Evolutionary conservation across 805 yeast species (phyloP).

Genomic region (Ogataea nitratoaversa): DNA sequence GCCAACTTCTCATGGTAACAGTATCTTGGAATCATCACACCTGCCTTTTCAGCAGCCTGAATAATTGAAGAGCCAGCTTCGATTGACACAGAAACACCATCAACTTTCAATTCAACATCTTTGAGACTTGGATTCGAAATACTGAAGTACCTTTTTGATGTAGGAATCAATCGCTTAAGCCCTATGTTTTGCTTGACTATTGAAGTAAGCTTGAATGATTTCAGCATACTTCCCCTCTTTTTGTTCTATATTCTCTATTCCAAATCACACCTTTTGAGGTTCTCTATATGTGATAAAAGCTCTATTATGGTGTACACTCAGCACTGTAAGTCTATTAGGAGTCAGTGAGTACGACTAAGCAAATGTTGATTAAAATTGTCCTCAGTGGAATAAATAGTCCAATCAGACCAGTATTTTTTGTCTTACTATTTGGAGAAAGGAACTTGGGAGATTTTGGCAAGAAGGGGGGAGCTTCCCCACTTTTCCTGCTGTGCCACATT

Average conservation of each 20-base stretch:
- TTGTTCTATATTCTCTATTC: background rate
- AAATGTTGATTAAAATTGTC: no score
- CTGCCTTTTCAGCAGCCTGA: constrained; percentile 90
- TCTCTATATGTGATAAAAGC: no score
- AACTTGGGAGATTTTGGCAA: background rate
- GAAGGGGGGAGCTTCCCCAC: background rate
- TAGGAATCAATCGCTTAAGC: background rate
- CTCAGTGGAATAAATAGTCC: background rate
- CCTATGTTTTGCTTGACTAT: background rate
- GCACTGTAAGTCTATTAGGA: no score
- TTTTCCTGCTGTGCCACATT: background rate
- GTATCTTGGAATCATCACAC: constrained; percentile 82
- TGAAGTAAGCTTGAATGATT: background rate
- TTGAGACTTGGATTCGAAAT: constrained; percentile 5
- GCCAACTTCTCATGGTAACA: constrained; percentile 90
- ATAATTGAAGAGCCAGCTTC: constrained; percentile 86
- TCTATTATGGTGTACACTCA: no score
- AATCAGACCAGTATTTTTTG: background rate
- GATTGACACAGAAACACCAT: constrained; percentile 69
- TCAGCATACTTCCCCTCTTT: constrained; percentile 4
- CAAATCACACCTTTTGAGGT: background rate
- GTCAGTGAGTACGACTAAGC: no score
- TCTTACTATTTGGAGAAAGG: background rate
- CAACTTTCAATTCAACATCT: constrained; percentile 42
- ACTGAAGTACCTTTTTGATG: constrained; percentile 13